Evolutionary conservation across 192 early-diverging fungal species (phyloP).

Genomic region (Chytriomyces hyalinus): DNA sequence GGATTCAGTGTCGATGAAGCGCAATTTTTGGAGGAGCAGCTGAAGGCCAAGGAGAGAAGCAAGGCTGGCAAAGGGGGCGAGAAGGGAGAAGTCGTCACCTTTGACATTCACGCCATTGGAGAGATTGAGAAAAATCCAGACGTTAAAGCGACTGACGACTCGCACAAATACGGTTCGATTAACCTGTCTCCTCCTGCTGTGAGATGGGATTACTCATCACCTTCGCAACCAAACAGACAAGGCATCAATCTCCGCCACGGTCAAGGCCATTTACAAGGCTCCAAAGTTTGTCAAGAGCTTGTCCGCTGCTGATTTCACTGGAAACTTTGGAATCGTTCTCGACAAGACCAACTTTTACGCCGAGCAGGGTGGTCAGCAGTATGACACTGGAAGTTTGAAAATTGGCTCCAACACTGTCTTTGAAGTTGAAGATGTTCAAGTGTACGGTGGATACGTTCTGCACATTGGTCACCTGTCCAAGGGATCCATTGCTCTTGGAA

Average conservation of each 20-base stretch:
- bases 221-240: conserved; percentile 39
- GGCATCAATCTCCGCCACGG: conserved; percentile 71
- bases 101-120: conserved; percentile 93
- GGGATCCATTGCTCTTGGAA: conserved; percentile 73
- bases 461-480: conserved; percentile 95
- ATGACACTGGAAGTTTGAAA: conserved; percentile 86
- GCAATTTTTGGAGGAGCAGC: conserved; percentile 79
- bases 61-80: conserved; percentile 58
- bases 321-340: conserved; percentile 84
- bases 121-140: conserved; percentile 74
- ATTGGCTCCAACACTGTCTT: conserved; percentile 88
- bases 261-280: conserved; percentile 81
- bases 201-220: not conserved
- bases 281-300: conserved; percentile 52
- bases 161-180: conserved; percentile 77
- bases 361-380: conserved; percentile 95
- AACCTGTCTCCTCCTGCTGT: not conserved
- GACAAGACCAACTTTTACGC: conserved; percentile 98
- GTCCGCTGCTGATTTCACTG: conserved; percentile 59
- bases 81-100: conserved; percentile 66
- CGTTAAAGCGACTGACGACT: conserved; percentile 85
- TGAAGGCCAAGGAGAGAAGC: conserved; percentile 77
- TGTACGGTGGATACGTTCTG: conserved; percentile 93
- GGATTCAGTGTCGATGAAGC: conserved; percentile 83
- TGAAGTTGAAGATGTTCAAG: conserved; percentile 89